phyloP scores from a whole-genome alignment of 768 basidiomycete genomes.

The Lactifluus pinguis region DNA sequence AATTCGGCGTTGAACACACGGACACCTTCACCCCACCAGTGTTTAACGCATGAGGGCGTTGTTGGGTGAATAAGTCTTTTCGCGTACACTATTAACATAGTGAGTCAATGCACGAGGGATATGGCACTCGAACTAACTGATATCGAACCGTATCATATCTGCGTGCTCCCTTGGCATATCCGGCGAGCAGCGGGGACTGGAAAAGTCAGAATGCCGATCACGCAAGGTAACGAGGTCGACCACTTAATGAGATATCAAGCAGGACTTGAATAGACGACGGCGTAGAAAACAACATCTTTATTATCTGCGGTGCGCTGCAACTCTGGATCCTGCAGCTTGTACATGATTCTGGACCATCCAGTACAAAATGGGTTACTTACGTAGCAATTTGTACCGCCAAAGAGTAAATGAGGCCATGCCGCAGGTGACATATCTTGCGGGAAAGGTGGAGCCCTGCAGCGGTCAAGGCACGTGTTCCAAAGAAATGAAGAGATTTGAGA shows the following conservation, averaged over 20 bases:
- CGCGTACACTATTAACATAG: background rate
- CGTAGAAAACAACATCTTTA: slow-evolving; percentile 9
- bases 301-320: slow-evolving; percentile 12
- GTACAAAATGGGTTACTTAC: background rate
- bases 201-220: background rate
- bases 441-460: background rate
- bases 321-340: background rate
- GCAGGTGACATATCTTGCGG: slow-evolving; percentile 10
- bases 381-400: slow-evolving; percentile 13
- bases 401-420: slow-evolving; percentile 12
- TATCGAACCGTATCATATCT: background rate
- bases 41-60: background rate
- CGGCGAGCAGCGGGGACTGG: background rate
- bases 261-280: slow-evolving; percentile 14
- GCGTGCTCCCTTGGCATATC: background rate
- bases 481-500: slow-evolving; percentile 22
- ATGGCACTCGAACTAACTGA: background rate
- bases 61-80: background rate
- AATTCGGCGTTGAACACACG: background rate
- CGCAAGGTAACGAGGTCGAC: background rate
- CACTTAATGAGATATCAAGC: slow-evolving; percentile 2
- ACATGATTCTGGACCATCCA: background rate
- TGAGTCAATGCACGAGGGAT: background rate
- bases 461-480: slow-evolving; percentile 21
- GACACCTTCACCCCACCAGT: slow-evolving; percentile 11